These are phyloP conservation scores for Penicillium sp. DNA, from an alignment of 2,329 filamentous ascomycete species.

Conservation along the genomic window DNA sequence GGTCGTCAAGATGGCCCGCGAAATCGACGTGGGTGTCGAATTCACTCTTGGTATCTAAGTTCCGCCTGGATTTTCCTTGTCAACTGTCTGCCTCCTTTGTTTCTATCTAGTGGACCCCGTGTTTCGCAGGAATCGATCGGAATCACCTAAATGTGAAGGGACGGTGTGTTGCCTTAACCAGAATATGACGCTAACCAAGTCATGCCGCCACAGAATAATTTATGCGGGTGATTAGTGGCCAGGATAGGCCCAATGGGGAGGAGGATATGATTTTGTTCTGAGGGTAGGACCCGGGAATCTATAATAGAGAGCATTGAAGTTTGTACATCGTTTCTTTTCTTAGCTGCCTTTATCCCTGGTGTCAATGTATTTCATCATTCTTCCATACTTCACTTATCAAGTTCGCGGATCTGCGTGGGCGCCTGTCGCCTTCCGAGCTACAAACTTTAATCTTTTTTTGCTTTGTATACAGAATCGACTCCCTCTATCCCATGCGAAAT, in stretches of 20 bases:
- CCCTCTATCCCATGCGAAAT: no score
- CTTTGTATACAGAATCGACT: no score
- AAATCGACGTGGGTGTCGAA: conserved; percentile 96
- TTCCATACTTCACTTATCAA: neutral
- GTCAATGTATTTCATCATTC: conserved; percentile 15
- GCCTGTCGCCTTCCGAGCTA: no score
- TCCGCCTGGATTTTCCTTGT: conserved; percentile 17
- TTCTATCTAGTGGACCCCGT: conserved; percentile 15
- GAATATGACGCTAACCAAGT: conserved; percentile 21
- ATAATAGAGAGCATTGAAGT: conserved; percentile 31
- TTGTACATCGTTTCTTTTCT: conserved; percentile 30
- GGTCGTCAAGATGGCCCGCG: conserved; percentile 97
- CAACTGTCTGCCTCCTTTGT: conserved; percentile 13
- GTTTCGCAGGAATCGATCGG: conserved; percentile 15
- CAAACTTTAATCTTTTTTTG: no score
- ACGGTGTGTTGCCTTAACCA: conserved; percentile 13
- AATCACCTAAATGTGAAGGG: conserved; percentile 8
- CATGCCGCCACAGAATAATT: conserved; percentile 21
- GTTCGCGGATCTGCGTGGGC: no score
- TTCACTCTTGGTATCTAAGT: conserved; percentile 89
- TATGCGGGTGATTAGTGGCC: conserved; percentile 17
- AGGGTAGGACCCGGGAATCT: conserved; percentile 18
- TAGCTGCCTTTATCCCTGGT: conserved; percentile 20
- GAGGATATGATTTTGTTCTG: conserved; percentile 10
- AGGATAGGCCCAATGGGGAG: conserved; percentile 16